Percentiles rank a stretch among this genome's conserved stretches.
These are phyloP conservation scores for Hirschfeldia incana DNA, from an alignment of 345 rosid species.

Conservation along the genomic window DNA sequence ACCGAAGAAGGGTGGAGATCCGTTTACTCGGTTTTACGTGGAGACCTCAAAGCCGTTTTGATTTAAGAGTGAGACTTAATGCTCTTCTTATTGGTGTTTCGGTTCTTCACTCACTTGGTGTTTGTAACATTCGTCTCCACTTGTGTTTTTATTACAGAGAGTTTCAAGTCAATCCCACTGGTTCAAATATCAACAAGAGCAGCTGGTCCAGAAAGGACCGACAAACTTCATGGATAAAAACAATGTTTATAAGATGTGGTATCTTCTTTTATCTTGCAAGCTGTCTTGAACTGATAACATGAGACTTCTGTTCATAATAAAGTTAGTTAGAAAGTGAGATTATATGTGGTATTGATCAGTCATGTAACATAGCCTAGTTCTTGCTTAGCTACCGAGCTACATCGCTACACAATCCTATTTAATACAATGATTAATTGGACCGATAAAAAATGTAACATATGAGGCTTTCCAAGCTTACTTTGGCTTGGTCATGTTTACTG, in stretches of 20 bases:
- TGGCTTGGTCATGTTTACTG: too few species aligned
- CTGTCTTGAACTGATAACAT: neutral
- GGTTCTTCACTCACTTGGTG: constrained; percentile 5
- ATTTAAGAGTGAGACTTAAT: constrained; percentile 17
- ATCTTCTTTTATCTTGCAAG: neutral
- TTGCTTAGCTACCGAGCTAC: neutral
- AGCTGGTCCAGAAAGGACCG: neutral
- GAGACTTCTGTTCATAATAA: neutral
- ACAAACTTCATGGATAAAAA: constrained; percentile 13
- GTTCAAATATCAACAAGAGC: neutral
- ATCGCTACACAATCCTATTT: neutral
- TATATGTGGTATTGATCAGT: neutral
- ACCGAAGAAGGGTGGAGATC: constrained; percentile 57
- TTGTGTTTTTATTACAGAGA: constrained; percentile 6
- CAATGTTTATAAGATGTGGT: constrained; percentile 1
- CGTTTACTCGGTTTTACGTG: constrained; percentile 40
- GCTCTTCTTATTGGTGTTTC: neutral
- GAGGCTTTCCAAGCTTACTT: too few species aligned
- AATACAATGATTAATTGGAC: neutral
- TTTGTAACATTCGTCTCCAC: neutral
- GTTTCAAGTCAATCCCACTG: constrained; percentile 16
- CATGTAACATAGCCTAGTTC: neutral
- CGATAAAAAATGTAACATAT: neutral
- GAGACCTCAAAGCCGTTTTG: constrained; percentile 31
- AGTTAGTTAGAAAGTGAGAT: neutral